These are phyloP conservation scores for Melocanna baccifera DNA, from an alignment of 176 grass and related monocot species.

Conservation along the genomic window DNA sequence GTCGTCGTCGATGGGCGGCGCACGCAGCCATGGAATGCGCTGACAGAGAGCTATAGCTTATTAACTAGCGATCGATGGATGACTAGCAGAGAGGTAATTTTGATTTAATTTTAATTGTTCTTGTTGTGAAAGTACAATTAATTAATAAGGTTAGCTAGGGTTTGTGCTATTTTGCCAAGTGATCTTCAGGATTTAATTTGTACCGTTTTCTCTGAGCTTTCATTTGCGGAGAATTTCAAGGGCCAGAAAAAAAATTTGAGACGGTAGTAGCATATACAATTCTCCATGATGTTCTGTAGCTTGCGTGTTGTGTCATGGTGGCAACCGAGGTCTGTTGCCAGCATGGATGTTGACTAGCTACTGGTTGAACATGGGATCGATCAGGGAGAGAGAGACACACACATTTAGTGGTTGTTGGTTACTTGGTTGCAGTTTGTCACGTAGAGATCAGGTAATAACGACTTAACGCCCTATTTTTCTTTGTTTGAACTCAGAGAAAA, in stretches of 20 bases:
- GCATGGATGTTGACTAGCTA: slow-evolving; percentile 33
- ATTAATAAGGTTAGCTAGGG: slow-evolving; percentile 54
- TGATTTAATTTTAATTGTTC: slow-evolving; percentile 41
- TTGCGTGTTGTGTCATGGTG: not conserved
- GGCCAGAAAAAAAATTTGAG: not conserved
- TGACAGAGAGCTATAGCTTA: slow-evolving; percentile 27
- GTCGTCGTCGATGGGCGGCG: slow-evolving; percentile 68
- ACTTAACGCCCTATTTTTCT: not conserved
- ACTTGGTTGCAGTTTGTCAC: slow-evolving; percentile 42
- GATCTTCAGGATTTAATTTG: not conserved
- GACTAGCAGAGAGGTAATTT: slow-evolving; percentile 71
- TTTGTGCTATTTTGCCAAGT: slow-evolving; percentile 17
- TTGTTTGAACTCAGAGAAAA: not conserved
- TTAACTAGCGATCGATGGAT: slow-evolving; percentile 44
- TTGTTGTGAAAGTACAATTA: slow-evolving; percentile 37
- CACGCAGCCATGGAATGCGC: slow-evolving; percentile 66
- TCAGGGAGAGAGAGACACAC: slow-evolving; percentile 33
- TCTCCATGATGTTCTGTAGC: slow-evolving; percentile 28
- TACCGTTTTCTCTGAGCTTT: not conserved
- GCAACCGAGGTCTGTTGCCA: not conserved
- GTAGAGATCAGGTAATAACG: slow-evolving; percentile 14
- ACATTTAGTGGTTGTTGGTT: slow-evolving; percentile 38
- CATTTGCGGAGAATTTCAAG: not conserved
- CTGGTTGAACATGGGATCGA: slow-evolving; percentile 29
- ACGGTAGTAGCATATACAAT: not conserved